Base-by-base conservation (phyloP, 2,329 filamentous ascomycete species). In the Colletotrichum sp. region DNA sequence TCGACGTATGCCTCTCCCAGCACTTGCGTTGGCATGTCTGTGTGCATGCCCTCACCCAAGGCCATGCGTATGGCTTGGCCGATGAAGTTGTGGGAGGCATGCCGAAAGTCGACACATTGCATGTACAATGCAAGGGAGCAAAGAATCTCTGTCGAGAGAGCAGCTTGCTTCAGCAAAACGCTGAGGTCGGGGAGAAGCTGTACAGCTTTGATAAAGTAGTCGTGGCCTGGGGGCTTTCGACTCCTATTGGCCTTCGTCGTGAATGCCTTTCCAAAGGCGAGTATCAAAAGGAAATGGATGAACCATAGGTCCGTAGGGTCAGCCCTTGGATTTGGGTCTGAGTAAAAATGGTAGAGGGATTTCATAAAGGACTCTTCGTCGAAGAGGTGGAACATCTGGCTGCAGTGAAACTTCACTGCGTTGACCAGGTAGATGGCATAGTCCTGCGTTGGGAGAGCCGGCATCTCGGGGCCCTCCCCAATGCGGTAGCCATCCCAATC, bases 261-360 rank as follows among this genome's bases (percentile, higher is more conserved):
- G 36, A 91, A 89, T 0, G 87, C 88, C 77, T 91, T 91, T 1
- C 90, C 90, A 74, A 91, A 90, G 0, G 90, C 89, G 4, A 91
- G 82, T 12, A 91, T 84, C 1, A 91, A 82, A 4, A 91, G 81
- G 18, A 89, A 90, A 67, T 91, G 90, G 18, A 89, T 86, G 71
- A 89, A 90, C 84, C 88, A 90, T 3, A 91, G 79, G 13, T 76
- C 78, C 1, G 80, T 76, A 0, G 78, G 72, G 1, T 78, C 71
- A 0, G 78, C 78, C 7, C 79, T 74, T 1, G 70, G 64, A 0
- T 71, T 76, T 4, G 78, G 79, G 1, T 82, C 77, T 4, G 80
- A 57, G 16, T 83, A 84, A 48, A 83, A 83, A 7, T 80, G 77
- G 26, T 82, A 79, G 0, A 83, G 73, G 2, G 74, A 73, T 70